Evolutionary conservation across 108 stramenopile species (phyloP), one percentile per base, ranked within the genome.

Genomic region (Nitzschia sp.): DNA sequence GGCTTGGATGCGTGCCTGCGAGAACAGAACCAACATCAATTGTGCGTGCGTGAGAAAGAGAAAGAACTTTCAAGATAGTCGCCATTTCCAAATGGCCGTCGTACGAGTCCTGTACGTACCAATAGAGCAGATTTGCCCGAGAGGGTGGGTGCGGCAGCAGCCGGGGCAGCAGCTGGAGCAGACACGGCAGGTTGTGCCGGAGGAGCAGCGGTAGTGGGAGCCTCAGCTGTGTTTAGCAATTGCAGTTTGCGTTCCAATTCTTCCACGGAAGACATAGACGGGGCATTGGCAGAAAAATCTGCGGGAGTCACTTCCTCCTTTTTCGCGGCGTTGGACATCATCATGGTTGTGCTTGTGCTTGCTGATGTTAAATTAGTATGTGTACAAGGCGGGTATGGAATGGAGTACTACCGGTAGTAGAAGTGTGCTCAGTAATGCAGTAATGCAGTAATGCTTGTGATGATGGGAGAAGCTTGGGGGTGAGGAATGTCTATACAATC

Each of bases 1-100:
- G 6, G 91, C 91, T 77, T 85, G 86, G 62, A 92, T 92, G 60
- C 90, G 81, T 51, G 87, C 87, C 90, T 91, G 17, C 6, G 46
- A 15, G 12, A 9, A 43, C 9, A n/a, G n/a, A n/a, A n/a, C n/a
- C n/a, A 43, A 43, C 12, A 43, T 9, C 12, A 43, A 12, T 43
- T 9, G 9, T 43, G 43, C 10, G 43, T 10, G 12, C 43, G 12
- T 43, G 12, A 12, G 10, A 9, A 43, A 12, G 43, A 43, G 46
- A 48, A 48, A 15, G 17, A 48, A 2, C 14, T 2, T 48, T 48
- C 29, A 34, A 34, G n/a, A n/a, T n/a, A n/a, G n/a, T n/a, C n/a
- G n/a, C n/a, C n/a, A n/a, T n/a, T n/a, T n/a, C 20, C 46, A 12
- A 69, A 15, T 24, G 34, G 21, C 37, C 34, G 25, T 41, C 59